These are phyloP conservation scores for Podospora pseudocomata DNA, from an alignment of 495 filamentous ascomycete genomes.

Conservation along the genomic window DNA sequence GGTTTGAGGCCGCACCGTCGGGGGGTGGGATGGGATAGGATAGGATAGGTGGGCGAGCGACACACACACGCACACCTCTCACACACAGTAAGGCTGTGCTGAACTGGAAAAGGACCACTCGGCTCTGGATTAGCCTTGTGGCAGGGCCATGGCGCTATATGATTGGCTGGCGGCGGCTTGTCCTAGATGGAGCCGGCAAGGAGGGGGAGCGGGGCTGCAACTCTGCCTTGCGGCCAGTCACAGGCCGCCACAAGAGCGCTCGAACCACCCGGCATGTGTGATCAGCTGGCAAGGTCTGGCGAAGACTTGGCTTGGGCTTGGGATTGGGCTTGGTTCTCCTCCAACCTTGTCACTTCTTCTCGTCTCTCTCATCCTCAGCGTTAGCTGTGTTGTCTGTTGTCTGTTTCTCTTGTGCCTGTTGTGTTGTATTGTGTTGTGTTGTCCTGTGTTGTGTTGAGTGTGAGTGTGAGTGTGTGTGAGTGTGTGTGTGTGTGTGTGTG, in stretches of 20 bases:
- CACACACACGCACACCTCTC: neutral
- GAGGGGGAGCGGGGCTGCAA: constrained; percentile 24
- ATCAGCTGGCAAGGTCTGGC: constrained; percentile 13
- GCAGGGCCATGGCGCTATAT: constrained; percentile 20
- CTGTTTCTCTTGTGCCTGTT: no score
- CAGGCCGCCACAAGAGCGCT: constrained; percentile 18
- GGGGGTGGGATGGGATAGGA: constrained; percentile 8
- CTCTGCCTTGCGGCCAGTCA: constrained; percentile 24
- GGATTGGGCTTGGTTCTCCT: neutral
- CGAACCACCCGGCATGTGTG: constrained; percentile 18
- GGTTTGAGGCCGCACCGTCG: constrained; percentile 22
- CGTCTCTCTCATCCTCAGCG: neutral
- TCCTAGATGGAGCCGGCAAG: constrained; percentile 10
- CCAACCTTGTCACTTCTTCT: no score
- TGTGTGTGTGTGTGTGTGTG: no score
- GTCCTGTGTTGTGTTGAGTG: no score
- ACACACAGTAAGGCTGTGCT: constrained; percentile 33
- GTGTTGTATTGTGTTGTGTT: no score
- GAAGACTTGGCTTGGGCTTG: neutral
- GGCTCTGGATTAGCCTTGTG: constrained; percentile 39
- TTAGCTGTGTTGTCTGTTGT: neutral
- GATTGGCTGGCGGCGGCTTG: constrained; percentile 21
- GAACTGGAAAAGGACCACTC: constrained; percentile 25
- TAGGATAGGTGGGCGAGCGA: neutral
- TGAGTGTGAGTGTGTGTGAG: no score